Conservation (phyloP, 345 rosid species). For the Trapa bicornis region DNA sequence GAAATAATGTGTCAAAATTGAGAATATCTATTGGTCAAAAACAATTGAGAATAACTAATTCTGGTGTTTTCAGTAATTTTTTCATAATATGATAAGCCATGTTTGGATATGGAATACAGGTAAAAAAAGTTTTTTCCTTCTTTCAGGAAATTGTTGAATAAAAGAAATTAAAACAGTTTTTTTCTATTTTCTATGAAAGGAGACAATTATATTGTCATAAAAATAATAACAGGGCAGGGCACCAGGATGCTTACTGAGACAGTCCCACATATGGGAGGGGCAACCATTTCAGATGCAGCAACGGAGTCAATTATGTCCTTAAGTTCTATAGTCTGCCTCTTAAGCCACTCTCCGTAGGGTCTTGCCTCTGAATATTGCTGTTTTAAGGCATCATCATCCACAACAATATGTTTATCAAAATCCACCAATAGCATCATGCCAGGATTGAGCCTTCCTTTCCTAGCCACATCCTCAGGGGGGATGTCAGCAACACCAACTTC, state of each 20-base stretch:
- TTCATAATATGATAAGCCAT: too few species aligned
- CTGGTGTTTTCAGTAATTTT: too few species aligned
- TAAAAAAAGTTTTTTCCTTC: too few species aligned
- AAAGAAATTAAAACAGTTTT: neutral
- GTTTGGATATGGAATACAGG: too few species aligned
- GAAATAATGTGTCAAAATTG: too few species aligned
- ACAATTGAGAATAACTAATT: too few species aligned
- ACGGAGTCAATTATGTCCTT: constrained; percentile 61
- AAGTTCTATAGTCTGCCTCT: constrained; percentile 78
- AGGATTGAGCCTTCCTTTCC: constrained; percentile 96
- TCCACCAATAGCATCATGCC: constrained; percentile 99
- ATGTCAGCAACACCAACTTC: constrained; percentile 98
- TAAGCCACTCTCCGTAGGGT: constrained; percentile 93
- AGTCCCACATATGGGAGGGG: constrained; percentile 64
- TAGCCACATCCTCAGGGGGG: constrained; percentile 82
- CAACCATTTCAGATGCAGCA: constrained; percentile 38
- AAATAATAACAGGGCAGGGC: neutral
- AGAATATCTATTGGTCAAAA: too few species aligned
- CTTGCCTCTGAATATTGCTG: constrained; percentile 21
- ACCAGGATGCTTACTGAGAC: constrained; percentile 29
- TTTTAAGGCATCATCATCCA: constrained; percentile 87
- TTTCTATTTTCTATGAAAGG: neutral
- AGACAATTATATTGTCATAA: neutral
- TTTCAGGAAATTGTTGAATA: neutral
- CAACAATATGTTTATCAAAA: constrained; percentile 87